A percentile compares a stretch with the other conserved stretches of the same genome.
Conservation (phyloP, 306 rosid species). For the Arachis hypogaea region DNA sequence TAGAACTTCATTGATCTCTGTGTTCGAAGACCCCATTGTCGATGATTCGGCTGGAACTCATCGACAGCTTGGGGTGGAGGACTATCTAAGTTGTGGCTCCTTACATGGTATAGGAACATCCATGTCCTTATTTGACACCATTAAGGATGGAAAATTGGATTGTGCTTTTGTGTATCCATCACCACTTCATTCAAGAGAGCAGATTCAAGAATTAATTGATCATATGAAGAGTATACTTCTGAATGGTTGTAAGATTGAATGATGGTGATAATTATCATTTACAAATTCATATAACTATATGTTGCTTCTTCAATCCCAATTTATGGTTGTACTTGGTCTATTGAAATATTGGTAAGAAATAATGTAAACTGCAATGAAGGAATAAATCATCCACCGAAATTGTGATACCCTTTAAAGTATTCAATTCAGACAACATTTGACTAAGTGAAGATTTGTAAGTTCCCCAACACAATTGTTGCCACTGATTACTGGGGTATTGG, state of each 20-base stretch:
- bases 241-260: slow-evolving; percentile 44
- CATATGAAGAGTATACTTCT: slow-evolving; percentile 74
- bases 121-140: slow-evolving; percentile 72
- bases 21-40: slow-evolving; percentile 73
- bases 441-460: slow-evolving; percentile 3
- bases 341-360: neutral
- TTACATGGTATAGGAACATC: slow-evolving; percentile 94
- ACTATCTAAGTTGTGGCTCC: slow-evolving; percentile 76
- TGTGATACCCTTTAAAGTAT: neutral
- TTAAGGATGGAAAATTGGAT: slow-evolving; percentile 67
- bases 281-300: neutral
- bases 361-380: neutral
- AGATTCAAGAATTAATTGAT: slow-evolving; percentile 64
- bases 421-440: neutral
- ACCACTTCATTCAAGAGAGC: slow-evolving; percentile 86
- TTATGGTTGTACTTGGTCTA: slow-evolving; percentile 12
- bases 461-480: slow-evolving; percentile 39
- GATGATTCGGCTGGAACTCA: slow-evolving; percentile 46
- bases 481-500: slow-evolving; percentile 34
- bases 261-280: slow-evolving; percentile 1
- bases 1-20: slow-evolving; percentile 81
- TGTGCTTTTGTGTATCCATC: slow-evolving; percentile 73
- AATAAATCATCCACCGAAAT: neutral
- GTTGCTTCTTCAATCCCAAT: slow-evolving; percentile 17
- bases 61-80: slow-evolving; percentile 66